A percentile compares a stretch with the other conserved stretches of the same genome.
These are phyloP conservation scores for Alternaria burnsii DNA, from an alignment of 2,329 filamentous ascomycete species.

Conservation along the genomic window DNA sequence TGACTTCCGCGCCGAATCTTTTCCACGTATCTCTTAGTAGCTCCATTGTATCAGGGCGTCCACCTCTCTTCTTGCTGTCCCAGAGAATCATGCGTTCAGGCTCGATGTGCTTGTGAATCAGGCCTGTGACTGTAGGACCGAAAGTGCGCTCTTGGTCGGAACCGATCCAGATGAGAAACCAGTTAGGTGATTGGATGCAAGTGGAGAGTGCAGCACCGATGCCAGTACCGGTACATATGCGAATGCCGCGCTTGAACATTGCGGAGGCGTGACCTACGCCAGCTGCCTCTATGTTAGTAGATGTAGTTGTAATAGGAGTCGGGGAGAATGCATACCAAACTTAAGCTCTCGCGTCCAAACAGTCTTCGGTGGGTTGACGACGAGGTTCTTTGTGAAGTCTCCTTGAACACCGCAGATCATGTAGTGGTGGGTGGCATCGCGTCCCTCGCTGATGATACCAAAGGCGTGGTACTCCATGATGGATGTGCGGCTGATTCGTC, in stretches of 20 bases:
- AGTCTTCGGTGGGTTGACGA: constrained; percentile 43
- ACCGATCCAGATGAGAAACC: constrained; percentile 51
- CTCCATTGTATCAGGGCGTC: constrained; percentile 44
- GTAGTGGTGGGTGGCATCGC: constrained; percentile 42
- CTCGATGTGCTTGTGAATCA: constrained; percentile 46
- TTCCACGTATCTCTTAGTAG: constrained; percentile 46
- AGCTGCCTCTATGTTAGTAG: constrained; percentile 33
- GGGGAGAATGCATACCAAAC: constrained; percentile 37
- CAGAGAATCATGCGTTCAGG: constrained; percentile 50
- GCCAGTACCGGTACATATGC: constrained; percentile 47
- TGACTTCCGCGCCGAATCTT: constrained; percentile 45
- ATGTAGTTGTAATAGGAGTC: neutral
- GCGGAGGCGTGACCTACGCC: constrained; percentile 47
- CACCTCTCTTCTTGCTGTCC: constrained; percentile 48
- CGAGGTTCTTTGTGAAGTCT: constrained; percentile 47
- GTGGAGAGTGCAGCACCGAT: constrained; percentile 48
- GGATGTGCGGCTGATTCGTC: constrained; percentile 47
- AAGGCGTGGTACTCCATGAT: constrained; percentile 52
- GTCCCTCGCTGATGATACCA: constrained; percentile 48
- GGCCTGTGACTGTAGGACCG: constrained; percentile 43
- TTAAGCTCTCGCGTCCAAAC: constrained; percentile 48
- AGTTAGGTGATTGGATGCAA: constrained; percentile 47
- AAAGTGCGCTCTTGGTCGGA: constrained; percentile 49
- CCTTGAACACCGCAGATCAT: constrained; percentile 51
- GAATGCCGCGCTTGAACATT: constrained; percentile 49